These are phyloP conservation scores for Kitagawia praeruptora DNA, from an alignment of 129 eudicot genomes.

Conservation along the genomic window DNA sequence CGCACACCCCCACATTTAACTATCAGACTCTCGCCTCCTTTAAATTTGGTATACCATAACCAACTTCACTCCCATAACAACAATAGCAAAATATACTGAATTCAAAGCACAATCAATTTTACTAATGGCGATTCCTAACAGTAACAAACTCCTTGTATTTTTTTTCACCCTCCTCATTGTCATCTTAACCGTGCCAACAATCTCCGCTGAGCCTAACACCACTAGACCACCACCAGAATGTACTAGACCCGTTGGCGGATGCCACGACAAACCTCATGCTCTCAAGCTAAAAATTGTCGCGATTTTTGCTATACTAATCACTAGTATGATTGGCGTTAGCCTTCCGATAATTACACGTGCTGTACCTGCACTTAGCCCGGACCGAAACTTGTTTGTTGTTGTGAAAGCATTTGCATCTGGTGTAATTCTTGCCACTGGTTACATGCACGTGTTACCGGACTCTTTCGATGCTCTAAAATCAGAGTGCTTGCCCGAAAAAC, in stretches of 20 bases:
- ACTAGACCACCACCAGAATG: neutral
- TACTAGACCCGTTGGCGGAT: neutral
- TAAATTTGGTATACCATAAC: neutral
- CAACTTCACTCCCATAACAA: neutral
- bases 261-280: neutral
- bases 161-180: neutral
- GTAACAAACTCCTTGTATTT: no score
- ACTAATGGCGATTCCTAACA: neutral
- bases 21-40: neutral
- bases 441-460: conserved; percentile 52
- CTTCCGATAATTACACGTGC: neutral
- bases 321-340: neutral
- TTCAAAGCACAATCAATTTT: neutral
- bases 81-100: neutral
- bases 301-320: neutral
- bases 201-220: neutral
- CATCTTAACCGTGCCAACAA: neutral
- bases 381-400: conserved; percentile 15
- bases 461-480: conserved; percentile 41
- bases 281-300: neutral
- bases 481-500: conserved; percentile 34
- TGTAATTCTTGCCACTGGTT: conserved; percentile 54
- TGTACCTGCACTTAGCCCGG: neutral
- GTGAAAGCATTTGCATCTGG: conserved; percentile 53
- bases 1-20: neutral